A percentile compares a stretch with the other conserved stretches of the same genome.
phyloP scores from a whole-genome alignment of 176 grass and related monocot species.

The Eragrostis curvula region DNA sequence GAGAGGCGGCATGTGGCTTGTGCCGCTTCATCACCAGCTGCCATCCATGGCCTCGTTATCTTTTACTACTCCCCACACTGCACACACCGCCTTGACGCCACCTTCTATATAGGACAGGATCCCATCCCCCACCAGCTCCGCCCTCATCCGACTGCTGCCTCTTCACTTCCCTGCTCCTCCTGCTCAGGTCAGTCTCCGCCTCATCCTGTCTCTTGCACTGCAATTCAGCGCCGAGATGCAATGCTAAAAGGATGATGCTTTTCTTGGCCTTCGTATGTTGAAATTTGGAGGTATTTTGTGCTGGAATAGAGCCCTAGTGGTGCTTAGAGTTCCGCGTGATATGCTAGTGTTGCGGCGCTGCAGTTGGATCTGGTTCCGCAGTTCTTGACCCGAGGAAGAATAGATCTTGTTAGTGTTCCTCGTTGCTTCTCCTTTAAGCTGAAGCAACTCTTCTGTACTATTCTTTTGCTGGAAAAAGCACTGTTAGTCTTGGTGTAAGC shows the following conservation, averaged over 20 bases:
- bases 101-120: constrained; percentile 56
- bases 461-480: too few species aligned
- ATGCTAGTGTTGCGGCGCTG: background rate
- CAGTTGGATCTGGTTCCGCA: constrained; percentile 50
- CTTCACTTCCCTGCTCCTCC: constrained; percentile 41
- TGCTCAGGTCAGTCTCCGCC: constrained; percentile 62
- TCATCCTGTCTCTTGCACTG: background rate
- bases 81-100: constrained; percentile 11
- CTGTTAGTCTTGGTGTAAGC: background rate
- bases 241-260: constrained; percentile 14
- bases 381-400: constrained; percentile 44
- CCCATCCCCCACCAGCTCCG: background rate
- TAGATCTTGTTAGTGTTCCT: constrained; percentile 39
- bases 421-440: constrained; percentile 41
- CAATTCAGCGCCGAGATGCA: background rate
- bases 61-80: constrained; percentile 37
- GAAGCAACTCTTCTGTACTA: constrained; percentile 32
- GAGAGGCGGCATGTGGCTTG: background rate
- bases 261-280: background rate
- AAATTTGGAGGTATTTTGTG: background rate
- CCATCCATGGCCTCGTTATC: constrained; percentile 53
- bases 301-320: background rate
- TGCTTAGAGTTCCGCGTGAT: background rate
- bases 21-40: constrained; percentile 46
- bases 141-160: constrained; percentile 25